A percentile compares a stretch with the other conserved stretches of the same genome.
Conservation (phyloP, 148 eudicot species). For the Fallopia convolvulus region DNA sequence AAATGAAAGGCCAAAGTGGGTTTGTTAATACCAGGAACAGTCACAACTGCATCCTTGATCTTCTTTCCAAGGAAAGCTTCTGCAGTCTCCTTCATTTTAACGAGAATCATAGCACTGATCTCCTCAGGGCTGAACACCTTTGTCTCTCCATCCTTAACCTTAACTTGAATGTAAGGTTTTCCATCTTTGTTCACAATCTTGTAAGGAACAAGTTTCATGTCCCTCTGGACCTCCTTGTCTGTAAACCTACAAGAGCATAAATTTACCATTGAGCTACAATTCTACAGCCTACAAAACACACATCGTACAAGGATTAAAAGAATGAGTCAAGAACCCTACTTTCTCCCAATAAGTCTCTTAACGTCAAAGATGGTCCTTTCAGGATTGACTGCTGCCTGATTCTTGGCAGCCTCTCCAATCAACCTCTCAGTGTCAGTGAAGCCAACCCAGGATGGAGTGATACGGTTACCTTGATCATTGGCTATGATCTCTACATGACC, state of each 20-base stretch:
- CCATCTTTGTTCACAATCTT: slow-evolving; percentile 12
- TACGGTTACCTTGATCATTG: slow-evolving; percentile 12
- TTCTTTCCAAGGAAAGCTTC: slow-evolving; percentile 15
- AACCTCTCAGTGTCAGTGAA: slow-evolving; percentile 8
- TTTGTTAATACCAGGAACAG: slow-evolving; percentile 12
- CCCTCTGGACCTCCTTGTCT: slow-evolving; percentile 11
- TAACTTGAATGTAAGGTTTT: slow-evolving; percentile 13
- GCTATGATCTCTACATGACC: slow-evolving; percentile 14
- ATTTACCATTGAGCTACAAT: not conserved
- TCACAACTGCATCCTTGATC: slow-evolving; percentile 13
- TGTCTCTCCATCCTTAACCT: slow-evolving; percentile 11
- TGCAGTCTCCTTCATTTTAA: slow-evolving; percentile 11
- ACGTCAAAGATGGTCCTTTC: slow-evolving; percentile 11
- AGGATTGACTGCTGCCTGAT: slow-evolving; percentile 13
- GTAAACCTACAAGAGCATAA: slow-evolving; percentile 4
- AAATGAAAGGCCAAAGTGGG: not conserved
- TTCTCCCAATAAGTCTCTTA: slow-evolving; percentile 13
- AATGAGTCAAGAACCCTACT: not conserved
- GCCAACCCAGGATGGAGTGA: slow-evolving; percentile 11
- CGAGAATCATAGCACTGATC: slow-evolving; percentile 14
- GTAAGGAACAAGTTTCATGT: slow-evolving; percentile 13
- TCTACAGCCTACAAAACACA: not conserved
- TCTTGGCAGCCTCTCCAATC: slow-evolving; percentile 13
- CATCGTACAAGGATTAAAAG: not conserved
- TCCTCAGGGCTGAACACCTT: slow-evolving; percentile 15